Base-by-base conservation (phyloP, 805 yeast genomes). In the Pichia eremophila region DNA sequence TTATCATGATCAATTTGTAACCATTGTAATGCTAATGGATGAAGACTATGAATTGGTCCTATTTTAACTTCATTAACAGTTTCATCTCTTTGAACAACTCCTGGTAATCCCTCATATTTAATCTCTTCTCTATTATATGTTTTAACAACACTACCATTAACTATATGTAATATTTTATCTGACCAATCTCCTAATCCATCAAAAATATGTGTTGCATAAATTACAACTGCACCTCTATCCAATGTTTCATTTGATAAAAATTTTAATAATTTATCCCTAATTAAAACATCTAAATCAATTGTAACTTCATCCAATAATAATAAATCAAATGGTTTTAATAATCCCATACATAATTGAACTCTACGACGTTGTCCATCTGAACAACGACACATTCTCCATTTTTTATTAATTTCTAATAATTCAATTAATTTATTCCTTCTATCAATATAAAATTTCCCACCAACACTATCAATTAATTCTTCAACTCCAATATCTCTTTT, bases 181-280 rank as follows among this genome's bases (percentile, higher is more conserved):
- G 97, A 95, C 96, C 98, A 93, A 42, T 74, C 72, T 14, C 87
- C 88, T 48, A 93, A 74, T 0, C 99, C 99, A 59, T 93, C 99
- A 64, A 93, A 93, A 43, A 93, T 93, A 60, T 93, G 99, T 0
- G 99, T 93, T 3, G 98, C 93, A 61, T 93, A 93, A 5, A 91
- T 80, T 36, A 93, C 86, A 43, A 89, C 79, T 51, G 95, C 81
- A 18, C 74, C 66, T 50, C 98, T 72, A 0, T 68, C 60, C 43
- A 68, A 70, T 6, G 96, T 87, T 62, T 93, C 99, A n/a, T 66
- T 59, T 54, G 73, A 74, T 56, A 93, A 69, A 61, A 86, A 93
- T 1, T 73, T 69, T 52, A 93, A 68, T 44, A 93, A 68, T 46
- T 87, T 73, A 34, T 81, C 78, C 56, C 99, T 74, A 2, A 90